Base-by-base conservation (phyloP, 371 early-diverging fungal species). In the Nematocida ausubeli region DNA sequence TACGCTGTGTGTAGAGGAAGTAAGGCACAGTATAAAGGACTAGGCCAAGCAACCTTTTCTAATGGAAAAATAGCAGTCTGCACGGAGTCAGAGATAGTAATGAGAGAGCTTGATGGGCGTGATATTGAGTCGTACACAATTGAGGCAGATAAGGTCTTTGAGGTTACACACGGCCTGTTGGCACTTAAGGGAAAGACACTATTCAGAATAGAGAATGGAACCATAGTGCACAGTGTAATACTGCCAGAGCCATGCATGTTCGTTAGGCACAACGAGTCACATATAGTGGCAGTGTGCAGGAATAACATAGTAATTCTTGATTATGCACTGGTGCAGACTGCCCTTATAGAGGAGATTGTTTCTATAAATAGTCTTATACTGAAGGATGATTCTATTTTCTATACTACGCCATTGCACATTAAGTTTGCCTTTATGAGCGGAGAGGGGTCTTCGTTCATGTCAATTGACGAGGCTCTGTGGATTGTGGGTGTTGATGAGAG, bases 321-420 rank as follows among this genome's bases (percentile, higher is more conserved):
- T 81, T 91, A 92, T 83, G 86, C 89, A 49, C 86, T 95, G 34
- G 90, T 92, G 75, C 92, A 93, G 83, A 85, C 89, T 19, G 88
- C 90, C 81, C 85, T 90, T 67, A 89, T 94, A 57, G 93, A 94
- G 83, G 98, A 98, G 85, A 93, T 95, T 14, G 94, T 95, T 67
- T 90, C 93, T 80, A 93, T 96, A 86, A 93, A 93, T 88, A 91
- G 92, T 82, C 95, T 92, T 12, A 90, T 92, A 26, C 93, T 95
- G 92, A 93, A 93, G 83, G 92, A 91, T 19, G 87, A 88, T 32
- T 92, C 92, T 37, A 90, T 98, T 70, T 85, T 96, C 54, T 98
- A 96, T 87, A 90, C 95, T 56, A 96, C 97, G 5, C 89, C 93
- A 71, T 95, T 95, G 87, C 99, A 96, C 84, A 89, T 98, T 84